Percentiles rank a stretch among this genome's conserved stretches.
Conservation (phyloP, 139 green algal genomes). For the Coccomyxa sp. region DNA sequence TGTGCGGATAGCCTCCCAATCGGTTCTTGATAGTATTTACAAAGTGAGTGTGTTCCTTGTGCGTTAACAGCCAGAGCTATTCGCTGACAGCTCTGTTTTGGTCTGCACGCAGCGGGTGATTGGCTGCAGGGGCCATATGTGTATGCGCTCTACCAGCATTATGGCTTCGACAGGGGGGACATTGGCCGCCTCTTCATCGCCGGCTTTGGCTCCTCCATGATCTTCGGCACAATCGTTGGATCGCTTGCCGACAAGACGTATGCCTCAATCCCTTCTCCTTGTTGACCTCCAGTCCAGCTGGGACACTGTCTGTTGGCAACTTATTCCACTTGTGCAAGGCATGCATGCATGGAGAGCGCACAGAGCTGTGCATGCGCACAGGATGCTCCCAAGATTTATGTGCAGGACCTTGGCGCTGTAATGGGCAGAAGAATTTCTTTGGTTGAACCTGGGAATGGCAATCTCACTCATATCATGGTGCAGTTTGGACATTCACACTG, state of each 20-base stretch:
- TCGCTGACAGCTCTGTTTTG: neutral
- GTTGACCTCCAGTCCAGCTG: neutral
- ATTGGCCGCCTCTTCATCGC: slow-evolving; percentile 98
- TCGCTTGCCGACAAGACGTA: slow-evolving; percentile 87
- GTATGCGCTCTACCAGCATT: slow-evolving; percentile 95
- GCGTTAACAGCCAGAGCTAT: neutral
- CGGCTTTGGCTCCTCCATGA: slow-evolving; percentile 93
- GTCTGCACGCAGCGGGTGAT: slow-evolving; percentile 74
- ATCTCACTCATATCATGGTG: too few species aligned
- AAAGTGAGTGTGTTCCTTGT: neutral
- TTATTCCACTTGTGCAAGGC: neutral
- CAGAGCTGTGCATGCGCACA: neutral
- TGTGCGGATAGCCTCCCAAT: neutral
- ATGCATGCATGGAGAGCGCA: neutral
- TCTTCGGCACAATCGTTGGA: slow-evolving; percentile 95
- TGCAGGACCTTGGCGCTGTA: too few species aligned
- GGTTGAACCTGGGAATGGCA: too few species aligned
- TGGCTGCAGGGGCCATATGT: slow-evolving; percentile 98
- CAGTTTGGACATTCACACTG: too few species aligned
- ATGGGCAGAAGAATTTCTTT: too few species aligned
- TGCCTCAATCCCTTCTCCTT: slow-evolving; percentile 8
- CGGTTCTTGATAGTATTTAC: neutral
- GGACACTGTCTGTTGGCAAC: neutral
- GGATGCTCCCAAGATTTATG: too few species aligned
- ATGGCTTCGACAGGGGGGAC: slow-evolving; percentile 76